Evolutionary conservation across 176 grass and related monocot species (phyloP).

Genomic region (Oryza glumipatula): DNA sequence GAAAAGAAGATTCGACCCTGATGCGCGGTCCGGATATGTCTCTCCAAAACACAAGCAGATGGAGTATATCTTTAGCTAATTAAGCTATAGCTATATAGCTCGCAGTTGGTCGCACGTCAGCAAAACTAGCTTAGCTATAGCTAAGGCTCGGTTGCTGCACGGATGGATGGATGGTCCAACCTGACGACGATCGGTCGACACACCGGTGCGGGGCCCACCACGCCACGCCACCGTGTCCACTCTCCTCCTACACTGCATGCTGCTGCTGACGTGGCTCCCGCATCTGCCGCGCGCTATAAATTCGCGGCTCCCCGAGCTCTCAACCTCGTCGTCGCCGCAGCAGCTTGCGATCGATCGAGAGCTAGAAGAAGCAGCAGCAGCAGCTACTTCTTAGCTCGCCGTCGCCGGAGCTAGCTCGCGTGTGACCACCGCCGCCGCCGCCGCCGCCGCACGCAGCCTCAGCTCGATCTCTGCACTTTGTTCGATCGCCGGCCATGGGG

Average conservation of each 20-base stretch:
- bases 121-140: not conserved
- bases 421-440: not conserved
- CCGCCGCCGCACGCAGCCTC: too few relatives aligned
- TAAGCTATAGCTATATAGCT: too few relatives aligned
- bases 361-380: not conserved
- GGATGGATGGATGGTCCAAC: not conserved
- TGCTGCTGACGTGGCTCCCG: not conserved
- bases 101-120: not conserved
- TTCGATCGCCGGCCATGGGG: constrained; percentile 36
- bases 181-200: not conserved
- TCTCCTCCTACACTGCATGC: too few relatives aligned
- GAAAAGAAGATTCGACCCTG: too few relatives aligned
- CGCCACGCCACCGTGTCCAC: not conserved
- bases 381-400: not conserved
- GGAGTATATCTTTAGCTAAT: not conserved
- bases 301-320: not conserved
- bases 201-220: not conserved
- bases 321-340: not conserved
- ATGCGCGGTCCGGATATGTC: not conserved
- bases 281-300: not conserved
- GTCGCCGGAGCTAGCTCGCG: not conserved
- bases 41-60: not conserved
- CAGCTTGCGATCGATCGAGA: not conserved
- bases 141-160: not conserved
- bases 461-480: too few relatives aligned